Percentiles rank a stretch among this genome's conserved stretches.
Evolutionary conservation across 352 stramenopile genomes (phyloP).

Genomic region (Thraustotheca clavata): DNA sequence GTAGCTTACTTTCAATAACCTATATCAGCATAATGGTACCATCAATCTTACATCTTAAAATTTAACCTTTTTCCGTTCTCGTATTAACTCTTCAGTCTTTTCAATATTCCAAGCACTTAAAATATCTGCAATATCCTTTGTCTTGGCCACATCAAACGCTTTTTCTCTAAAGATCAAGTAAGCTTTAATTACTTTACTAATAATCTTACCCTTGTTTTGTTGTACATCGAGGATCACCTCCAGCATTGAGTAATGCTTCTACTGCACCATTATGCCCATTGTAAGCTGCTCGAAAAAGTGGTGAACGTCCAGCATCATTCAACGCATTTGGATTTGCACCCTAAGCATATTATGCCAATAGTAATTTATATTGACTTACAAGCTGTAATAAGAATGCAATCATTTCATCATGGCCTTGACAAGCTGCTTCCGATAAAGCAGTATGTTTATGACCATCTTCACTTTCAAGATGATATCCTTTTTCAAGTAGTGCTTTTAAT

Average conservation of each 20-base stretch:
- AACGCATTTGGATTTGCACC: conserved; percentile 80
- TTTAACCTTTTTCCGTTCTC: conserved; percentile 37
- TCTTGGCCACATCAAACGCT: conserved; percentile 84
- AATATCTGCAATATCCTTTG: conserved; percentile 39
- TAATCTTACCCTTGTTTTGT: conserved; percentile 39
- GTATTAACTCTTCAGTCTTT: conserved; percentile 59
- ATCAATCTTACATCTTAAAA: not conserved
- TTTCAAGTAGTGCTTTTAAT: conserved; percentile 59
- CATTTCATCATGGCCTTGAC: conserved; percentile 68
- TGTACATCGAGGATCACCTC: conserved; percentile 58
- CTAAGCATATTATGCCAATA: not conserved
- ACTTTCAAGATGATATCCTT: conserved; percentile 84
- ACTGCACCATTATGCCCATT: conserved; percentile 75
- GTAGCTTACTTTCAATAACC: conserved; percentile 66
- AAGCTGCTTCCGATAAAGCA: conserved; percentile 75
- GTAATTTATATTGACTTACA: not conserved
- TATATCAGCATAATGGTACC: not conserved
- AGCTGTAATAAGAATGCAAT: conserved; percentile 59
- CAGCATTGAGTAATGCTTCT: conserved; percentile 52
- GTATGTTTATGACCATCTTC: conserved; percentile 81
- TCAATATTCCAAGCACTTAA: conserved; percentile 62
- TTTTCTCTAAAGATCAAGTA: conserved; percentile 36
- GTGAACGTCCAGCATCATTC: conserved; percentile 76
- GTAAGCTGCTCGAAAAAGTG: conserved; percentile 78
- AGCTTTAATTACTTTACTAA: not conserved